Percentiles rank a stretch among this genome's conserved stretches.
Conservation (phyloP, 2,329 filamentous ascomycete genomes). For the Scedosporium minutisporum region DNA sequence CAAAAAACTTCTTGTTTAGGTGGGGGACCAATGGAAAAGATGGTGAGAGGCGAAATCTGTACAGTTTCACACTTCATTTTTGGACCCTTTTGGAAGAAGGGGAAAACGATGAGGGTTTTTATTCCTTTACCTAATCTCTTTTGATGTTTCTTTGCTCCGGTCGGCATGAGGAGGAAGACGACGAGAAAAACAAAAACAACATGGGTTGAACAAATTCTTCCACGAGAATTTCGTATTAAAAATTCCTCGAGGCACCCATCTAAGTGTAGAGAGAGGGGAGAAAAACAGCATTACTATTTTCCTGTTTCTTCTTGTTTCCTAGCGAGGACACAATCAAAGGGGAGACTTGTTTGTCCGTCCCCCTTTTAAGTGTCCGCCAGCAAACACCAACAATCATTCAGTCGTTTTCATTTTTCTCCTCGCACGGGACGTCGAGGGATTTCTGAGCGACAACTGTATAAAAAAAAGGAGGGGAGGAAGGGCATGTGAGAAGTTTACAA, state of each 20-base stretch:
- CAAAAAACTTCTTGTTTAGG: not conserved
- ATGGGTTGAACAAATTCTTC: not conserved
- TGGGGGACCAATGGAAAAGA: not conserved
- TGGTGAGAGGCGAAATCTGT: too few species aligned
- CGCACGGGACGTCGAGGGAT: too few species aligned
- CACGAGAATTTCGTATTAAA: not conserved
- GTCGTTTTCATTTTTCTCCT: too few species aligned
- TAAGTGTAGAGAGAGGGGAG: not conserved
- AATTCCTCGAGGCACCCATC: not conserved
- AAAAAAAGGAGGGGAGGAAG: too few species aligned
- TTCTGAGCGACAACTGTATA: too few species aligned
- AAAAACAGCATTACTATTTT: not conserved
- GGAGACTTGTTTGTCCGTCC: too few species aligned
- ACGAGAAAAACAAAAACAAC: not conserved
- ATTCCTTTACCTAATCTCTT: constrained; percentile 1
- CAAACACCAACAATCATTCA: too few species aligned
- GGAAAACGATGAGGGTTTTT: not conserved
- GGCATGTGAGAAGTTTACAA: too few species aligned
- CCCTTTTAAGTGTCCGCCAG: too few species aligned
- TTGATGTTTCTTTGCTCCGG: not conserved
- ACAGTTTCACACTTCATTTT: not conserved
- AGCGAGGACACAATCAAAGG: too few species aligned
- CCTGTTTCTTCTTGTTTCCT: too few species aligned
- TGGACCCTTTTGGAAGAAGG: not conserved
- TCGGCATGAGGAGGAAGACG: not conserved